Conservation (phyloP, 1,284 basidiomycete genomes). For the Rhodotorula sp. region DNA sequence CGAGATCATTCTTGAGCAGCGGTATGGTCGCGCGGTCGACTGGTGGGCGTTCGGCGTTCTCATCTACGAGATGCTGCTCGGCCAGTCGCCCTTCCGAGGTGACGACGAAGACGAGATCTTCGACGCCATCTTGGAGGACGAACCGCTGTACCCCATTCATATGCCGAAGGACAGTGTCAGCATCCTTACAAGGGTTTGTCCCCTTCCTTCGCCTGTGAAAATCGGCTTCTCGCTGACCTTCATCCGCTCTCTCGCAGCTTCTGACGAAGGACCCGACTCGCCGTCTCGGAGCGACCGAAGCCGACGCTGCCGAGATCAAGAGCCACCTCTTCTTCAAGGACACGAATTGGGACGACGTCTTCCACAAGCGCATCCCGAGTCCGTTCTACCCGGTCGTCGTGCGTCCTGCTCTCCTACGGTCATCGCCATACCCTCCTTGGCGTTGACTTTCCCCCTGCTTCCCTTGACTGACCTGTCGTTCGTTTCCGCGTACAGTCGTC, state of each 20-base stretch:
- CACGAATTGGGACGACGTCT: conserved; percentile 91
- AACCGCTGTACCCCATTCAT: conserved; percentile 98
- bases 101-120: conserved; percentile 99
- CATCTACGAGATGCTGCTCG: conserved; percentile 98
- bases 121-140: conserved; percentile 97
- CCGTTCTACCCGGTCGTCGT: conserved; percentile 97
- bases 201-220: not conserved
- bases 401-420: conserved; percentile 49
- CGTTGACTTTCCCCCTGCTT: conserved; percentile 9
- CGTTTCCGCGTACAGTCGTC: conserved; percentile 43
- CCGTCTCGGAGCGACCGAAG: conserved; percentile 89
- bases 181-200: conserved; percentile 11
- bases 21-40: conserved; percentile 96
- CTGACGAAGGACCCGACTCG: conserved; percentile 89
- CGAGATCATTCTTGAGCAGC: conserved; percentile 97
- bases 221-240: not conserved
- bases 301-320: conserved; percentile 97
- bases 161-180: conserved; percentile 68
- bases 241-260: conserved; percentile 59
- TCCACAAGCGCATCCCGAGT: conserved; percentile 93
- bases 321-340: conserved; percentile 98
- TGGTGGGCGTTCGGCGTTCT: conserved; percentile 99
- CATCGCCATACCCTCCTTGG: too few species aligned
- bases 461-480: conserved; percentile 1
- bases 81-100: conserved; percentile 97